Conservation (phyloP, 2,329 filamentous ascomycete genomes). For the Claviceps sorghi region DNA sequence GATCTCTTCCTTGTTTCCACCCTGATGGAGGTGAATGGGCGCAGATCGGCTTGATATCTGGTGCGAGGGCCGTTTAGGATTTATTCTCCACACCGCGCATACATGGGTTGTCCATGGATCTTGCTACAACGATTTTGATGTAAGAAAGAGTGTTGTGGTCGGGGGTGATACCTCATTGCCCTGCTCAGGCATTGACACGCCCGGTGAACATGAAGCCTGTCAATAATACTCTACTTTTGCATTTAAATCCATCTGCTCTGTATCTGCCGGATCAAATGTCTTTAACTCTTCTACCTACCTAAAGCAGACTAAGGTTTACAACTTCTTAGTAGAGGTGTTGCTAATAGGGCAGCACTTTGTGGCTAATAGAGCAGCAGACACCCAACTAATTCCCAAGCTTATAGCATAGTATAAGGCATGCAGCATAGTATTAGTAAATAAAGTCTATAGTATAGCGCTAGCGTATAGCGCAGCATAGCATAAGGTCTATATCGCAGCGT, state of each 20-base stretch:
- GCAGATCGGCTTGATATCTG: slow-evolving; percentile 4
- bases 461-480: no score
- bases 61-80: background rate
- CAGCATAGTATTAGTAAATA: no score
- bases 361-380: no score
- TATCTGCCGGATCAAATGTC: background rate
- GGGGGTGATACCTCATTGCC: background rate
- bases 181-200: background rate
- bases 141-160: background rate
- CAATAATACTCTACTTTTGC: background rate
- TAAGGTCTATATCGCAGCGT: no score
- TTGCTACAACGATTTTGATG: background rate
- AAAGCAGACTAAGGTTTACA: slow-evolving; percentile 5
- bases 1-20: slow-evolving; percentile 7
- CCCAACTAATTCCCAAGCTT: no score
- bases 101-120: background rate
- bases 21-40: slow-evolving; percentile 3
- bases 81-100: background rate
- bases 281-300: slow-evolving; percentile 6
- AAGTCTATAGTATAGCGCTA: no score
- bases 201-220: background rate
- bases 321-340: no score
- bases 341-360: no score
- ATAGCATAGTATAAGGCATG: no score
- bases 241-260: background rate